Conservation (phyloP, 306 rosid species). For the Fragaria ananassa region DNA sequence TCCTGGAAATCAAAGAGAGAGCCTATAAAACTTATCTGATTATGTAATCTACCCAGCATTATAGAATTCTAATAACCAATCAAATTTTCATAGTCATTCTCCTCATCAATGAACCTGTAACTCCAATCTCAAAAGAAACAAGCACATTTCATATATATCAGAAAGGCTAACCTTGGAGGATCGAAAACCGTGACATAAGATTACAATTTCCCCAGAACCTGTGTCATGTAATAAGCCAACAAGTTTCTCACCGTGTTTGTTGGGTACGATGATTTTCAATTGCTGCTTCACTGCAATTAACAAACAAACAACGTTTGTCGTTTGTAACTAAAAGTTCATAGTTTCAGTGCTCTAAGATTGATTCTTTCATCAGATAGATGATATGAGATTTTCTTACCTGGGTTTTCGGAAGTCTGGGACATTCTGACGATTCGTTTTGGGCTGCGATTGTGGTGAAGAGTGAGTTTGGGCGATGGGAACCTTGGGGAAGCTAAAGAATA, state of each 20-base stretch:
- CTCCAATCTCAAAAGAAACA: background rate
- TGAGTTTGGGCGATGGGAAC: background rate
- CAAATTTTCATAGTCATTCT: background rate
- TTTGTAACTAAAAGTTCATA: background rate
- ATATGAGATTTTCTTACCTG: slow-evolving; percentile 23
- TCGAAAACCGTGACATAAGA: slow-evolving; percentile 71
- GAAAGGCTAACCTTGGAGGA: slow-evolving; percentile 49
- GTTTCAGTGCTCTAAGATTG: background rate
- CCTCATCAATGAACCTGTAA: background rate
- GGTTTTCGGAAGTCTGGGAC: background rate
- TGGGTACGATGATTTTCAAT: slow-evolving; percentile 46
- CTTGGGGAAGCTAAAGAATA: slow-evolving; percentile 18
- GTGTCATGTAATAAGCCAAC: slow-evolving; percentile 74
- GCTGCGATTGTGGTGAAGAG: slow-evolving; percentile 14
- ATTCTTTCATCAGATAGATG: background rate
- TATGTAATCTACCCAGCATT: background rate
- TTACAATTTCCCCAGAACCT: slow-evolving; percentile 54
- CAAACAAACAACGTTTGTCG: background rate
- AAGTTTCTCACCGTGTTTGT: slow-evolving; percentile 57
- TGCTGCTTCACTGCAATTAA: slow-evolving; percentile 36
- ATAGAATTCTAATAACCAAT: background rate
- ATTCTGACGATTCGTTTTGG: slow-evolving; percentile 25
- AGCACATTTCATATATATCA: too few species aligned
- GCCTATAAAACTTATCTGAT: slow-evolving; percentile 1
- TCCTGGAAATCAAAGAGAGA: slow-evolving; percentile 36